Base-by-base conservation (phyloP, 2,329 filamentous ascomycete species). In the Fusarium austroafricanum region DNA sequence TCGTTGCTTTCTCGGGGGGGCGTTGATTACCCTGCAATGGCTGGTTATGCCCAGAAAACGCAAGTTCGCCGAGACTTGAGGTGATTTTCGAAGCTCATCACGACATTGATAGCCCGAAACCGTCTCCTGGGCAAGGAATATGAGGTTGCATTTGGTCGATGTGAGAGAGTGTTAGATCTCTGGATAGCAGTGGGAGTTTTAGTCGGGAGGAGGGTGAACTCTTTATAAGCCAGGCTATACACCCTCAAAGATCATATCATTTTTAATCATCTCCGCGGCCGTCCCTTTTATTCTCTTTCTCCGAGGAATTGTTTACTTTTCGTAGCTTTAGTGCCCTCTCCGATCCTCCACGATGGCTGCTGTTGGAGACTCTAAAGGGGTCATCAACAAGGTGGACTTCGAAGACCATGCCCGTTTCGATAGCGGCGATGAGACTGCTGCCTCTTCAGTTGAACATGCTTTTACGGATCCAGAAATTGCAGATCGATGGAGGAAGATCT, bases 401-500 rank as follows among this genome's bases (percentile, higher is more conserved):
- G 50, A 61, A 3, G 66, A 72, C 26, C 52, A 50, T 21, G 26
- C 51, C 15, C 68, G 55, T 4, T 47, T 23, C 42, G 72, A 74
- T 47, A 74, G 72, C 5, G 63, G 72, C 8, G 72, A 70, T 37
- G 67, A 68, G 37, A 68, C 67, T 15, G 65, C 66, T 21, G 55
- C 62, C 9, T 73, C 75, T 0, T 61, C 67, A 1, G 65, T 75
- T 3, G 75, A 79, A n/a, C 80, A 83, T 44, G 55, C 79, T 35
- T 89, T 89, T 68, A 77, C 81, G 0, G 84, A 87, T 49, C 81
- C 84, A 4, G 78, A 79, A 5, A 77, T 85, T 3, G 84, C 85
- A 2, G 81, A 84, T n/a, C 81, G 85, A 68, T 89, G 85, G 82
- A 78, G 80, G 3, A 76, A 77, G 6, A 73, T 87, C 6, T 89